A percentile compares a stretch with the other conserved stretches of the same genome.
Conservation (phyloP, 1,139 yeast genomes). For the Debaryomyces subglobosus region DNA sequence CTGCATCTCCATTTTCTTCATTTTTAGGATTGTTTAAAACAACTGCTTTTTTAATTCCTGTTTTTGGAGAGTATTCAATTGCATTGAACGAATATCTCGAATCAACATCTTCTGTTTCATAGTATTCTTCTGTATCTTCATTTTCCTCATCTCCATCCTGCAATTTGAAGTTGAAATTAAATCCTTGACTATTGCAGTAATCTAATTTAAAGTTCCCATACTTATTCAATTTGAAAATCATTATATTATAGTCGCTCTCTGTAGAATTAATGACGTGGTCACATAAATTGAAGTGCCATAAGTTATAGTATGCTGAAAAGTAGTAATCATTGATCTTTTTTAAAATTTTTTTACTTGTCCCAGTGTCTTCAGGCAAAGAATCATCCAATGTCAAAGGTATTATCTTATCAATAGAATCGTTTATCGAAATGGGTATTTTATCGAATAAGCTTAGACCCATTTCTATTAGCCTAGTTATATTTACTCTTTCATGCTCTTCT, state of each 20-base stretch:
- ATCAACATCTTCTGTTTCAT: slow-evolving; percentile 3
- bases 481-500: slow-evolving; percentile 29
- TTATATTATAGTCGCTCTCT: slow-evolving; percentile 25
- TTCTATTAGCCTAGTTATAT: slow-evolving; percentile 25
- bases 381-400: slow-evolving; percentile 39
- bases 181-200: slow-evolving; percentile 37
- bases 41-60: slow-evolving; percentile 14
- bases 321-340: slow-evolving; percentile 55
- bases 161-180: slow-evolving; percentile 33
- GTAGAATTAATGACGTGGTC: slow-evolving; percentile 37
- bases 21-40: neutral
- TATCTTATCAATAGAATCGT: slow-evolving; percentile 44
- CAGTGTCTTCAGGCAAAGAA: slow-evolving; percentile 23
- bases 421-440: slow-evolving; percentile 60
- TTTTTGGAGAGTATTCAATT: slow-evolving; percentile 18
- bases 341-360: slow-evolving; percentile 27
- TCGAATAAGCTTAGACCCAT: slow-evolving; percentile 63
- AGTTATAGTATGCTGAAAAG: slow-evolving; percentile 65
- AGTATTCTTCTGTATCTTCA: slow-evolving; percentile 3
- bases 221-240: slow-evolving; percentile 29
- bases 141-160: slow-evolving; percentile 11
- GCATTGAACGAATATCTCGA: slow-evolving; percentile 10
- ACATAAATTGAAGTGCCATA: slow-evolving; percentile 79
- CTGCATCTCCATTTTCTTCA: slow-evolving; percentile 5
- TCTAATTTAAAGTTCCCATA: slow-evolving; percentile 32